phyloP scores from a whole-genome alignment of 148 eudicot genomes.

The Tetragonia tetragonoides region DNA sequence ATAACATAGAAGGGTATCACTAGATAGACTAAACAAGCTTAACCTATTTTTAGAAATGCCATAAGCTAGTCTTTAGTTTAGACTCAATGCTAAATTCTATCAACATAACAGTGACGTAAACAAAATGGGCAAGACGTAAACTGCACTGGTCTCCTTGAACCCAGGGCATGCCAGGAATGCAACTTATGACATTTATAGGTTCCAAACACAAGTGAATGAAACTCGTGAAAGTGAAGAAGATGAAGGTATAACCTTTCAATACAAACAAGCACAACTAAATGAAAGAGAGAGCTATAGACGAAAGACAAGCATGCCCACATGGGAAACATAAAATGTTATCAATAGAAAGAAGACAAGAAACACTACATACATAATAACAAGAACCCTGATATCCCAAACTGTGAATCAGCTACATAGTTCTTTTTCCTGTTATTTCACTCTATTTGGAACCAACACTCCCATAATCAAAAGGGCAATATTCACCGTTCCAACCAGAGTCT shows the following conservation, averaged over 20 bases:
- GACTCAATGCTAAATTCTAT: background rate
- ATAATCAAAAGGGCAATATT: background rate
- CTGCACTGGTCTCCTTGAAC: background rate
- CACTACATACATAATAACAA: background rate
- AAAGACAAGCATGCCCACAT: background rate
- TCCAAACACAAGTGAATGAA: background rate
- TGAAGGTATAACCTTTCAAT: too few relatives aligned
- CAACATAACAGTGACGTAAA: background rate
- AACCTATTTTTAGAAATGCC: background rate
- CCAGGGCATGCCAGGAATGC: background rate
- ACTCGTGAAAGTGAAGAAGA: too few relatives aligned
- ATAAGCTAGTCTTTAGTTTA: background rate
- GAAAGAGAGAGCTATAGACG: too few relatives aligned
- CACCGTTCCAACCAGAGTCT: background rate
- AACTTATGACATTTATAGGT: background rate
- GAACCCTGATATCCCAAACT: background rate
- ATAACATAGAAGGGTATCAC: constrained; percentile 15
- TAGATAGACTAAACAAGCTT: constrained; percentile 9
- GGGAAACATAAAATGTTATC: background rate
- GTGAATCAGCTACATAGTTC: background rate
- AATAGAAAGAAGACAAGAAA: background rate
- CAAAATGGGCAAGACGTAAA: background rate
- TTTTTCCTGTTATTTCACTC: background rate
- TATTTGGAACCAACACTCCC: background rate
- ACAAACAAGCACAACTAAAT: too few relatives aligned